Base-by-base conservation (phyloP, 2,329 filamentous ascomycete genomes). In the Colletotrichum chlorophyti region DNA sequence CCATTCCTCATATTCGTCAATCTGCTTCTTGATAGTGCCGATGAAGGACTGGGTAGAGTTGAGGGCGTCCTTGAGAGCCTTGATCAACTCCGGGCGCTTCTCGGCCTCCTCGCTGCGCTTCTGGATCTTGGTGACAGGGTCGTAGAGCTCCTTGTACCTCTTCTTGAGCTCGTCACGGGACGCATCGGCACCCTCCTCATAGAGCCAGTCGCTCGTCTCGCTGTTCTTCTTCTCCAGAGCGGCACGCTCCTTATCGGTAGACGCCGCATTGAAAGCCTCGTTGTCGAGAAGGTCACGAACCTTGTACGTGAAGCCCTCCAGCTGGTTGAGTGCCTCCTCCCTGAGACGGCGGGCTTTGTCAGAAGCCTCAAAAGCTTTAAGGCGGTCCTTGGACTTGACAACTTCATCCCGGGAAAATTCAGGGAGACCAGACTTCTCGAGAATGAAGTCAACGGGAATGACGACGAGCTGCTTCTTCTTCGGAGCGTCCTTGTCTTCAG, bases 261-360 rank as follows among this genome's bases (percentile, higher is more conserved):
- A 90, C 4, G 83, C 85, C 11, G 82, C 81, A 49, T 90, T 79
- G 70, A 97, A 98, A 1, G 82, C 80, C 43, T 91, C 87, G 60
- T 89, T 88, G 37, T 91, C 89, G 2, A 97, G 80, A 40, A 96
- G 82, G 72, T 97, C 93, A 23, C 93, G 88, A 24, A 91, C 85
- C 68, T 87, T 89, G 80, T 99, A 99, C 12, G 94, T 97, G 74
- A 90, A 98, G 11, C 84, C 89, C 74, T 99, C 95, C n/a, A 99
- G 85, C 64, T 91, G 89, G 75, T 98, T 99, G 55, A 97, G 79
- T 1, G 91, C 86, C 72, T 97, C 94, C 71, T 97, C 93, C 27
- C 93, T 87, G 57, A 87, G 79, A 31, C 87, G 76, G 47, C 93
- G 90, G 24, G 89, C 86, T 65, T 84, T 85, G 74, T 99, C 95